Evolutionary conservation across 768 basidiomycete species (phyloP), one percentile per base, ranked within the genome.

Genomic region (Mycena vulgaris): DNA sequence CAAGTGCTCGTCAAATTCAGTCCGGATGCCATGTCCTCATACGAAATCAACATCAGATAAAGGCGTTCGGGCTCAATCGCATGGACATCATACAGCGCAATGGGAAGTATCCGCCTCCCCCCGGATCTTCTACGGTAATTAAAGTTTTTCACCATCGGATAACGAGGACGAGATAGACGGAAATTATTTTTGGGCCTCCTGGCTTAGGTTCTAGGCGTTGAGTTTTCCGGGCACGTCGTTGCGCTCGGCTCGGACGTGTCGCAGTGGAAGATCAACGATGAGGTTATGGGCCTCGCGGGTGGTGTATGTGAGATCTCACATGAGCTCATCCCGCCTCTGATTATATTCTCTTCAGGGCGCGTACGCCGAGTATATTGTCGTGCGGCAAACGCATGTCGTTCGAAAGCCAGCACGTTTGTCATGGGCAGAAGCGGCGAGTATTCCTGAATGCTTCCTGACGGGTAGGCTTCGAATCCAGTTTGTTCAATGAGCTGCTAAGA

Each of bases 201-300:
- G n/a, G n/a, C n/a, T n/a, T n/a, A n/a, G n/a, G n/a, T 96, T 76
- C 85, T 97, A 11, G 95, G 96, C 5, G 93, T 96, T 49, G 96
- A 97, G 79, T 97, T 97, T 78, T 89, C 95, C 27, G 94, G 95
- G 7, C 78, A 76, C 3, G 85, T 95, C 55, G 81, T 84, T 40
- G 83, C 87, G 55, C 72, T 92, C 17, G 92, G 91, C 0, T 75
- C 83, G 19, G 83, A 79, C 31, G 86, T 87, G 13, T 82, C 84
- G 33, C 80, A 80, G 49, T 94, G 90, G 88, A 83, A 87, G 71
- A 75, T 87, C 28, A 89, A 88, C 5, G 91, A 94, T 71, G 90
- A 93, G 77, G 93, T 95, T 13, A 85, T 93, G 72, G 96, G 96
- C 23, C 85, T 97, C 3, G 88, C 91, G 10, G 89, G 87, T 35